These are phyloP conservation scores for Pezicula neosporulosa DNA, from an alignment of 2,329 filamentous ascomycete genomes.

Conservation along the genomic window DNA sequence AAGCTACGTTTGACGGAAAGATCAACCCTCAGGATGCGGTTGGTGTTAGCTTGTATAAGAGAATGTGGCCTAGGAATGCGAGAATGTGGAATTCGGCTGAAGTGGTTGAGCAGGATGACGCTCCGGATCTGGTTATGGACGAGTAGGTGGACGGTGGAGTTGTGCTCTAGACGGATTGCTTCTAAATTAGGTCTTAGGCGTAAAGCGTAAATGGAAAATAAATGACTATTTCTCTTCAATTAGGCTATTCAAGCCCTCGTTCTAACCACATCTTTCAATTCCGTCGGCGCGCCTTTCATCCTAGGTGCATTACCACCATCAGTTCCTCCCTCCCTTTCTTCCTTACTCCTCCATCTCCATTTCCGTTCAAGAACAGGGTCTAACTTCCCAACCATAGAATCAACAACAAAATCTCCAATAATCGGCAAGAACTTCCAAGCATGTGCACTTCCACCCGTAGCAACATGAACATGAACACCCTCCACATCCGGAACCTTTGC, in stretches of 20 bases:
- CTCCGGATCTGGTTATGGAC: constrained; percentile 5
- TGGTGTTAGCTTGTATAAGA: constrained; percentile 84
- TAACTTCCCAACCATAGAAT: constrained; percentile 37
- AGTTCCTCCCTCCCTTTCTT: not conserved
- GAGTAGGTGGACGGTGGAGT: constrained; percentile 1
- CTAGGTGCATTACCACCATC: not conserved
- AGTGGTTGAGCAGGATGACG: constrained; percentile 23
- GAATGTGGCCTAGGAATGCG: constrained; percentile 75
- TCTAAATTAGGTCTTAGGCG: too few species aligned
- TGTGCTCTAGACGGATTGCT: not conserved
- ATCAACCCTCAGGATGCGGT: constrained; percentile 96
- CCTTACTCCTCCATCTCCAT: not conserved
- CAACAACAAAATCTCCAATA: constrained; percentile 46
- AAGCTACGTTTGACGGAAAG: constrained; percentile 93
- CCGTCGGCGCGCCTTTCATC: not conserved
- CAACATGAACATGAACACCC: constrained; percentile 48
- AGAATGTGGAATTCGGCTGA: constrained; percentile 27
- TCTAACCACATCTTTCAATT: not conserved
- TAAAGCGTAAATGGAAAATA: too few species aligned
- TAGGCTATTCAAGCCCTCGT: not conserved
- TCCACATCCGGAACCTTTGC: constrained; percentile 44
- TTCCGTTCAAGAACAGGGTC: not conserved
- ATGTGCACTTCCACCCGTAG: constrained; percentile 51
- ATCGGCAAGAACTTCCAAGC: constrained; percentile 54
- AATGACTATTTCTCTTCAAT: too few species aligned